Base-by-base conservation (phyloP, 345 rosid genomes). In the Euphorbia peplus region DNA sequence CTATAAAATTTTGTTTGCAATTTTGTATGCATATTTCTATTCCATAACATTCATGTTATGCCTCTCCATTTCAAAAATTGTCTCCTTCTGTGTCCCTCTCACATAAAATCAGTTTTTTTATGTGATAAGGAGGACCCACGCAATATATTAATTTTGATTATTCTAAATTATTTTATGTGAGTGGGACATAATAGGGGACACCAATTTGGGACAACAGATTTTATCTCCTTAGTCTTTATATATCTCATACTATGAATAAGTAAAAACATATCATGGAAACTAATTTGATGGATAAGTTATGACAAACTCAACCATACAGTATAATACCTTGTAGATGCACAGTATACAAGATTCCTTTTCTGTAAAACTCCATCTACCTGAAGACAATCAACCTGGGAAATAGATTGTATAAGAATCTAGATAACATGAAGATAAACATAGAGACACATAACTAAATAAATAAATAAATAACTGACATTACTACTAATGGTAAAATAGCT, bases 281-380 rank as follows among this genome's bases (percentile, higher is more conserved):
- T 60, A 52, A 64, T 67, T 19, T n/a, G 41, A 73, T 24, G 5
- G 25, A 64, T 4, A 64, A 56, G 48, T 63, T 24, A 63, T 4
- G 8, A 18, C 26, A 4, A 60, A 62, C 32, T 15, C 29, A 64
- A 26, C 12, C 8, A 29, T 29, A 68, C 21, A 69, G 71, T 68
- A 75, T n/a, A 62, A 56, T 88, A 91, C 98, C 97, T 91, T 44
- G 98, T 91, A 69, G 98, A 93, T 66, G 98, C 98, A 85, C 97
- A 93, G 69, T 91, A 93, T 35, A 91, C 98, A 69, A 93, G 92
- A 79, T 93, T 91, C 76, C 89, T 81, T 81, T 83, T 83, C 80
- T 88, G 90, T 75, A 93, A 71, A 64, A 93, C 96, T 75, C 98
- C 98, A 60, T 93, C 98, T 69, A 93, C 97, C 69, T 82, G 89